Conservation (phyloP, 331 rosid genomes). For the Pyrus hybrid region DNA sequence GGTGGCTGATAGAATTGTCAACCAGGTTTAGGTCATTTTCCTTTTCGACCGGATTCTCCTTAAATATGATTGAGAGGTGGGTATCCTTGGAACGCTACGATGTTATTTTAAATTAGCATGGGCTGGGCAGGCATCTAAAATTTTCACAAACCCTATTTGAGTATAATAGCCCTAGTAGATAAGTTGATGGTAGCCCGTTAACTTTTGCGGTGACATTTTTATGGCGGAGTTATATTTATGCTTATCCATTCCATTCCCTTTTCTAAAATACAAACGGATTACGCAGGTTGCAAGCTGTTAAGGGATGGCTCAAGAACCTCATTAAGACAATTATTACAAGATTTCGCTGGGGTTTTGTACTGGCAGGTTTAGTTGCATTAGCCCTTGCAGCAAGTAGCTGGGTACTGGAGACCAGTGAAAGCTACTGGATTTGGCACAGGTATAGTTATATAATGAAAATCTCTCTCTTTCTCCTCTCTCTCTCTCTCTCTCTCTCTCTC, state of each 20-base stretch:
- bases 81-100: background rate
- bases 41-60: conserved; percentile 38
- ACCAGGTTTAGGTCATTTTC: conserved; percentile 55
- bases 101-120: background rate
- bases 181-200: background rate
- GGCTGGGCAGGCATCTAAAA: no score
- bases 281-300: conserved; percentile 62
- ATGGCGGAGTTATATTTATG: background rate
- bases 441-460: conserved; percentile 16
- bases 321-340: conserved; percentile 44
- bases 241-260: background rate
- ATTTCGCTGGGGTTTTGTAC: conserved; percentile 65
- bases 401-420: conserved; percentile 67
- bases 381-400: conserved; percentile 77
- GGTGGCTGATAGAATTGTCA: conserved; percentile 78
- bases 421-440: conserved; percentile 99
- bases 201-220: background rate
- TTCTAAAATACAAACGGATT: background rate
- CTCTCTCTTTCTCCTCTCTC: background rate
- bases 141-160: background rate
- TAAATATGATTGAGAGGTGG: conserved; percentile 50
- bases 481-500: conserved; percentile 1
- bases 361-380: conserved; percentile 55
- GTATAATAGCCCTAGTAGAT: background rate
- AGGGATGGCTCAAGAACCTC: conserved; percentile 46